Conservation (phyloP, 1,139 yeast species). For the Nematodospora anomalae region DNA sequence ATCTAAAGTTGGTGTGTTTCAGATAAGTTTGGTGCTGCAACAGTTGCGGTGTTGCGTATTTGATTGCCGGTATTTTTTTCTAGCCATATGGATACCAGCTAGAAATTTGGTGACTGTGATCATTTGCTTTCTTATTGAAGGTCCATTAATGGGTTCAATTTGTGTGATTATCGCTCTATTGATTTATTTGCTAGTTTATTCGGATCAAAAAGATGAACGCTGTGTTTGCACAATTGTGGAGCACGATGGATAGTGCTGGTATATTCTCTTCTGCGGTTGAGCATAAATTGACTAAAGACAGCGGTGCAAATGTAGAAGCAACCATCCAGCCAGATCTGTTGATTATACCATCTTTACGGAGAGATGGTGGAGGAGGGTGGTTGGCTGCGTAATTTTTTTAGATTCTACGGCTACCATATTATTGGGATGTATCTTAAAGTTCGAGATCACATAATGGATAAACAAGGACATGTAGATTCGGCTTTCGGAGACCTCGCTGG, state of each 20-base stretch:
- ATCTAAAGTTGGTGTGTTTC: slow-evolving; percentile 41
- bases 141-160: slow-evolving; percentile 30
- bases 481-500: slow-evolving; percentile 21
- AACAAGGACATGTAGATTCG: slow-evolving; percentile 18
- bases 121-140: slow-evolving; percentile 26
- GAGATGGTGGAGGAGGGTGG: no score
- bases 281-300: slow-evolving; percentile 39
- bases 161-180: slow-evolving; percentile 35
- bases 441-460: slow-evolving; percentile 34
- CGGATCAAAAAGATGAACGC: slow-evolving; percentile 52
- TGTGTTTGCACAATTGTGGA: slow-evolving; percentile 50
- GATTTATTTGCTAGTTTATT: slow-evolving; percentile 36
- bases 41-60: slow-evolving; percentile 30
- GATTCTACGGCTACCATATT: slow-evolving; percentile 40
- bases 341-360: slow-evolving; percentile 56
- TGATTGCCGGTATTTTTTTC: slow-evolving; percentile 25
- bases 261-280: slow-evolving; percentile 57
- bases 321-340: slow-evolving; percentile 47
- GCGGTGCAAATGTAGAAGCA: slow-evolving; percentile 38
- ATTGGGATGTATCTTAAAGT: slow-evolving; percentile 51
- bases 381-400: slow-evolving; percentile 48
- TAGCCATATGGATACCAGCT: slow-evolving; percentile 41
- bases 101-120: slow-evolving; percentile 31
- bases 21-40: slow-evolving; percentile 40
- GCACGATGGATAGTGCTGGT: slow-evolving; percentile 45